Percentiles rank a stretch among this genome's conserved stretches.
Evolutionary conservation across 2,329 filamentous ascomycete species (phyloP).

Genomic region (Neospermospora avenae): DNA sequence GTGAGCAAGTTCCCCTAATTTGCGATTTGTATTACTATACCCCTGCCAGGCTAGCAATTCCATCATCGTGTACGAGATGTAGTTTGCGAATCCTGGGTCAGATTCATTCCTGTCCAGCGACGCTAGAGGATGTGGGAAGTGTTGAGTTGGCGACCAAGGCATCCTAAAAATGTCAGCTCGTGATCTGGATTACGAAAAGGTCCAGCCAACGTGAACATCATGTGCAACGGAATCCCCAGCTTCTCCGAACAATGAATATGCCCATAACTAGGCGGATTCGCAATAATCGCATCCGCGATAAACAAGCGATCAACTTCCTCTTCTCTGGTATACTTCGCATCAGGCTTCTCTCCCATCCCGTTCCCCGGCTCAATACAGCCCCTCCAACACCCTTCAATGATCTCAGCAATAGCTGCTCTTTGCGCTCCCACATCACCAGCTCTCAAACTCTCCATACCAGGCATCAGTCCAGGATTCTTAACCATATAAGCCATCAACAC

Average conservation of each 20-base stretch:
- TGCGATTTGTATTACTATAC: neutral
- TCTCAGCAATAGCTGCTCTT: slow-evolving; percentile 71
- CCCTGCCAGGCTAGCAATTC: slow-evolving; percentile 73
- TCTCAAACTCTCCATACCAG: slow-evolving; percentile 71
- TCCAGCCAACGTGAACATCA: slow-evolving; percentile 80
- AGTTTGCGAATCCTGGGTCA: slow-evolving; percentile 58
- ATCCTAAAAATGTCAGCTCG: slow-evolving; percentile 66
- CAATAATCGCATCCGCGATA: slow-evolving; percentile 78
- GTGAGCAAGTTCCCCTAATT: neutral
- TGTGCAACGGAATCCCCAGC: slow-evolving; percentile 69
- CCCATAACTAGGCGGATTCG: slow-evolving; percentile 74
- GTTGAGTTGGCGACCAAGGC: slow-evolving; percentile 66
- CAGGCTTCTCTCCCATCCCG: slow-evolving; percentile 40
- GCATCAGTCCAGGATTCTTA: slow-evolving; percentile 83
- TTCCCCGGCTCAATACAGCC: slow-evolving; percentile 79
- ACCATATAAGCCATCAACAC: slow-evolving; percentile 89
- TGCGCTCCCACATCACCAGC: slow-evolving; percentile 74
- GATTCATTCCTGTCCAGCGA: slow-evolving; percentile 40
- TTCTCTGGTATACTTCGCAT: slow-evolving; percentile 25
- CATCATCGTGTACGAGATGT: slow-evolving; percentile 64
- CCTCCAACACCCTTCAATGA: slow-evolving; percentile 82
- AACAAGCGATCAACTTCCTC: slow-evolving; percentile 53
- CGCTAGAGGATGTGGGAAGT: slow-evolving; percentile 61
- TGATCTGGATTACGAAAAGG: neutral
- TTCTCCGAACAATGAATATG: slow-evolving; percentile 75